Percentiles rank a stretch among this genome's conserved stretches.
Conservation (phyloP, 495 filamentous ascomycete genomes). For the Hyaloscypha finlandica region DNA sequence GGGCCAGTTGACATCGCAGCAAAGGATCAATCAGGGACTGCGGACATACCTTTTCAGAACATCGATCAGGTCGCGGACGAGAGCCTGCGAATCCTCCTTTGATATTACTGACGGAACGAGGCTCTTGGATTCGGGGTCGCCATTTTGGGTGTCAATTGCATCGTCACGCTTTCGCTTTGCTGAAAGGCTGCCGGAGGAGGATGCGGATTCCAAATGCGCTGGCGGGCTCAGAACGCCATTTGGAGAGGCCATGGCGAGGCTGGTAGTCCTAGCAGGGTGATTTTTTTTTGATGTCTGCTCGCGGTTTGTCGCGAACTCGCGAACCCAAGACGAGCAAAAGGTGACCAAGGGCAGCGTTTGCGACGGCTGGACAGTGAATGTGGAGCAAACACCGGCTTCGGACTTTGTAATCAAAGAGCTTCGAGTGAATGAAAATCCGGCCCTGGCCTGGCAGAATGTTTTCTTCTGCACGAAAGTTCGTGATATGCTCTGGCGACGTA, state of each 20-base stretch:
- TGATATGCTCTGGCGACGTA: neutral
- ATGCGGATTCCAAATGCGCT: constrained; percentile 16
- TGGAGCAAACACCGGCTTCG: neutral
- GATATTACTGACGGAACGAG: constrained; percentile 12
- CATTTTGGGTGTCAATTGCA: constrained; percentile 39
- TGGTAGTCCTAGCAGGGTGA: constrained; percentile 4
- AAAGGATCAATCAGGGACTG: neutral
- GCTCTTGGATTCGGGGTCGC: constrained; percentile 32
- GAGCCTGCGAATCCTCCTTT: constrained; percentile 17
- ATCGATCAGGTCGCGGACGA: constrained; percentile 33
- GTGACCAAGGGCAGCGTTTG: constrained; percentile 14
- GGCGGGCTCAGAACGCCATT: constrained; percentile 27
- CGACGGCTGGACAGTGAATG: constrained; percentile 3
- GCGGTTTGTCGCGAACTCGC: constrained; percentile 31
- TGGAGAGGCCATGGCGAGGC: constrained; percentile 31
- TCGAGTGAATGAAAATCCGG: neutral
- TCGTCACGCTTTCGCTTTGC: constrained; percentile 60
- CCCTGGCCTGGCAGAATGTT: neutral
- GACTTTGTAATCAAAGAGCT: neutral
- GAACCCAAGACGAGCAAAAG: constrained; percentile 17
- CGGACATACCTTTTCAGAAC: constrained; percentile 34
- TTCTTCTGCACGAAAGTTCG: neutral
- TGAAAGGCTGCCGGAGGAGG: constrained; percentile 29
- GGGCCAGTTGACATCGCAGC: neutral
- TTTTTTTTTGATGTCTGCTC: constrained; percentile 10